These are phyloP conservation scores for Loxodes magnus DNA, from an alignment of 73 alveolate genomes.

Conservation along the genomic window DNA sequence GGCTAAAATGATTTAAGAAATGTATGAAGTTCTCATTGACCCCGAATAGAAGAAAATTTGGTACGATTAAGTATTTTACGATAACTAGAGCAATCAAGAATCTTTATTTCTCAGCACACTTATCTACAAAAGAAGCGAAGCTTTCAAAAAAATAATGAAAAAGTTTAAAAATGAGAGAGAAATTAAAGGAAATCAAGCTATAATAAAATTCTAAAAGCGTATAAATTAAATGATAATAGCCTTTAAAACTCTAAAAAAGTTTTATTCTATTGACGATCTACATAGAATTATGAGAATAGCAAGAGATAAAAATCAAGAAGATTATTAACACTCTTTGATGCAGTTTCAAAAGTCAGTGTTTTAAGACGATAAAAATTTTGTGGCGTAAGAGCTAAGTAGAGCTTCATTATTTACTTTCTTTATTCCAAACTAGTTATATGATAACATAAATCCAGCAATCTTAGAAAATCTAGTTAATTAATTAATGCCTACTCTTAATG, in stretches of 20 bases:
- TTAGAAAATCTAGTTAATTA: not conserved
- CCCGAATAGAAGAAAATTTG: no score
- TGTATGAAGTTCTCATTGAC: no score
- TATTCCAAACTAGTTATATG: slow-evolving; percentile 1
- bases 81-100: no score
- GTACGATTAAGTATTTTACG: no score
- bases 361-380: slow-evolving; percentile 4
- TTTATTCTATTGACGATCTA: slow-evolving; percentile 4
- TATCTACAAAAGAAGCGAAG: no score
- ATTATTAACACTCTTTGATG: no score
- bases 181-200: no score
- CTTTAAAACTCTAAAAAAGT: not conserved
- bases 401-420: slow-evolving; percentile 1
- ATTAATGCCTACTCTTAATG: not conserved
- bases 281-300: slow-evolving; percentile 8
- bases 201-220: slow-evolving; percentile 1
- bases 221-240: slow-evolving; percentile 4
- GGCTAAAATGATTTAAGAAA: no score
- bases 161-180: no score
- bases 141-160: no score
- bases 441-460: not conserved
- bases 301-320: slow-evolving; percentile 1
- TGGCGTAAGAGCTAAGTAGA: slow-evolving; percentile 7
- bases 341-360: slow-evolving; percentile 7
- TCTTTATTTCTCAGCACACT: no score